Percentiles rank a stretch among this genome's conserved stretches.
These are phyloP conservation scores for Tetrahymena malaccensis DNA, from an alignment of 73 alveolate species.

Conservation along the genomic window DNA sequence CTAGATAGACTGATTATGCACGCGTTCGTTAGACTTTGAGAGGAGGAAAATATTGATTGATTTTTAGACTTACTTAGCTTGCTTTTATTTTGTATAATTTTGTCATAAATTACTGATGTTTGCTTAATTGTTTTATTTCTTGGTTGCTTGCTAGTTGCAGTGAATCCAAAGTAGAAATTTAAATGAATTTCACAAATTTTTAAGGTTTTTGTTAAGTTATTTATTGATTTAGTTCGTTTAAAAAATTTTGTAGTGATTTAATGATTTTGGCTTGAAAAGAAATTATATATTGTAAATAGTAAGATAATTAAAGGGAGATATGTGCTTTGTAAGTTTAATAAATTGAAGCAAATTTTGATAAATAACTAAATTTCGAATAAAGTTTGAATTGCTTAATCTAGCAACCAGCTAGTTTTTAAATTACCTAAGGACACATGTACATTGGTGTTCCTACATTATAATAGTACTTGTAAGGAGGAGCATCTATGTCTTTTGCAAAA, in stretches of 20 bases:
- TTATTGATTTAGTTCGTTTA: not conserved
- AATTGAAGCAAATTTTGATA: no score
- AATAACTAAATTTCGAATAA: not conserved
- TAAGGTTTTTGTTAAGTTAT: not conserved
- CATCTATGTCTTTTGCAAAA: conserved; percentile 19
- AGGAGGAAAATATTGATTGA: not conserved
- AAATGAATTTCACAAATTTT: not conserved
- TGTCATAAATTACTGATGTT: not conserved
- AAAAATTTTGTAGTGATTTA: not conserved
- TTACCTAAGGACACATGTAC: conserved; percentile 39
- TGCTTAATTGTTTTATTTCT: not conserved
- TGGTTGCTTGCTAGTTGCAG: no score
- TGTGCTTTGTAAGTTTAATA: not conserved
- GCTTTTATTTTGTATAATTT: not conserved
- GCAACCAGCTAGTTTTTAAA: not conserved
- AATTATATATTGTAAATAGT: not conserved
- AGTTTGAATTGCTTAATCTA: not conserved
- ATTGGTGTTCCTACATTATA: conserved; percentile 38
- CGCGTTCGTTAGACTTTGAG: not conserved
- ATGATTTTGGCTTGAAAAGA: not conserved
- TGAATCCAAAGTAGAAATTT: not conserved
- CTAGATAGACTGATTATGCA: not conserved
- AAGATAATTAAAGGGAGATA: not conserved
- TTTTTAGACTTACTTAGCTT: not conserved
- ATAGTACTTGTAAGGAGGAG: conserved; percentile 18